phyloP scores from a whole-genome alignment of 1,139 yeast species.

The Pichia kudriavzevii region DNA sequence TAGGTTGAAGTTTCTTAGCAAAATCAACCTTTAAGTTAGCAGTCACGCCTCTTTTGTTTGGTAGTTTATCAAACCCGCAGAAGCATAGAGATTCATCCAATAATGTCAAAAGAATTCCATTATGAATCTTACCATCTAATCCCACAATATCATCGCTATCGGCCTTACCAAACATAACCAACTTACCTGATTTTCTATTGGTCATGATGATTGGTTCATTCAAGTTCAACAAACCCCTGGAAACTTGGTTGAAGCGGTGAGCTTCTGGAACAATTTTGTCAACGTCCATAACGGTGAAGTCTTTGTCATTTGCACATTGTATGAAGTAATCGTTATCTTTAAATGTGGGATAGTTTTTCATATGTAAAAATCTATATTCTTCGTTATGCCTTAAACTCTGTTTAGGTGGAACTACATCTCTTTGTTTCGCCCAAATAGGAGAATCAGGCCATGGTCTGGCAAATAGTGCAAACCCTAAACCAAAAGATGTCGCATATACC shows the following conservation, averaged over 20 bases:
- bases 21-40: conserved; percentile 68
- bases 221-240: conserved; percentile 60
- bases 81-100: conserved; percentile 82
- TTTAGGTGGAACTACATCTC: conserved; percentile 8
- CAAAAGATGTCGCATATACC: conserved; percentile 26
- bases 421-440: conserved; percentile 27
- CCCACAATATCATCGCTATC: conserved; percentile 37
- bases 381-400: conserved; percentile 4
- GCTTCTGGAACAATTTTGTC: conserved; percentile 51
- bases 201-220: conserved; percentile 45
- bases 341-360: no score
- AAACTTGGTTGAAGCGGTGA: conserved; percentile 56
- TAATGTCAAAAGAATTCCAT: conserved; percentile 77
- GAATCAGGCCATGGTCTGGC: conserved; percentile 40
- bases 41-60: conserved; percentile 84
- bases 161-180: conserved; percentile 45
- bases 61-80: conserved; percentile 82
- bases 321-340: conserved; percentile 33
- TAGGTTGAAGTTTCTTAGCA: conserved; percentile 56
- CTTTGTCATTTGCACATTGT: conserved; percentile 27
- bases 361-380: conserved; percentile 27
- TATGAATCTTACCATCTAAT: conserved; percentile 71
- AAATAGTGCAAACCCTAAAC: conserved; percentile 37
- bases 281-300: conserved; percentile 26
- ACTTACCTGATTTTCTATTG: conserved; percentile 38